Conservation (phyloP, 1,284 basidiomycete species). For the Papiliotrema laurentii region DNA sequence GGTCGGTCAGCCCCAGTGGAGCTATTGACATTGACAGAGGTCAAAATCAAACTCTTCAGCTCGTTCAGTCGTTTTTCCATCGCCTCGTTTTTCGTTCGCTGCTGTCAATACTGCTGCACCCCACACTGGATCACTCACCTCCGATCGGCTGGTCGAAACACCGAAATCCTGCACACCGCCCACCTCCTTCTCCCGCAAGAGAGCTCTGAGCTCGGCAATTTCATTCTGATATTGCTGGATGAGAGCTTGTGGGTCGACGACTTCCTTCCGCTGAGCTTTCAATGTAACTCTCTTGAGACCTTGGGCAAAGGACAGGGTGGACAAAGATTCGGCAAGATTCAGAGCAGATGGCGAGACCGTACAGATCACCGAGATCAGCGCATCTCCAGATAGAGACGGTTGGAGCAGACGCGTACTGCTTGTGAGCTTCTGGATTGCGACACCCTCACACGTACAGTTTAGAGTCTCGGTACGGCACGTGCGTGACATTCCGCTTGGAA, state of each 20-base stretch:
- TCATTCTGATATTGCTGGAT: conserved; percentile 82
- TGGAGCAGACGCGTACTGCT: conserved; percentile 82
- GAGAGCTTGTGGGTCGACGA: conserved; percentile 86
- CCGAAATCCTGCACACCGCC: conserved; percentile 53
- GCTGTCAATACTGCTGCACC: conserved; percentile 9
- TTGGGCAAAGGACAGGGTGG: conserved; percentile 77
- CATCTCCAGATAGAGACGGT: conserved; percentile 89
- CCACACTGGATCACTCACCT: conserved; percentile 58
- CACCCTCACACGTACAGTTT: conserved; percentile 53
- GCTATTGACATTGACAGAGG: conserved; percentile 72
- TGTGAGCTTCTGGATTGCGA: background rate
- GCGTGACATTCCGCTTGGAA: conserved; percentile 72
- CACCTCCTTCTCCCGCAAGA: conserved; percentile 42
- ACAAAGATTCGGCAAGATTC: conserved; percentile 72
- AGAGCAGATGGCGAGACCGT: conserved; percentile 77
- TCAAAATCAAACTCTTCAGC: conserved; percentile 79
- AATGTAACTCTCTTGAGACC: conserved; percentile 56
- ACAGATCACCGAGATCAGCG: conserved; percentile 92
- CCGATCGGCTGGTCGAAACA: conserved; percentile 59
- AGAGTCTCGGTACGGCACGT: conserved; percentile 92
- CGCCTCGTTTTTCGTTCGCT: conserved; percentile 57
- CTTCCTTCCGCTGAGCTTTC: conserved; percentile 85
- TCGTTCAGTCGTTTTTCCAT: conserved; percentile 75
- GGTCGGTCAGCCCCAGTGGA: conserved; percentile 40
- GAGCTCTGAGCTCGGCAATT: conserved; percentile 67